Evolutionary conservation across 1,139 yeast species (phyloP).

Genomic region (Geotrichum citri-aurantii): DNA sequence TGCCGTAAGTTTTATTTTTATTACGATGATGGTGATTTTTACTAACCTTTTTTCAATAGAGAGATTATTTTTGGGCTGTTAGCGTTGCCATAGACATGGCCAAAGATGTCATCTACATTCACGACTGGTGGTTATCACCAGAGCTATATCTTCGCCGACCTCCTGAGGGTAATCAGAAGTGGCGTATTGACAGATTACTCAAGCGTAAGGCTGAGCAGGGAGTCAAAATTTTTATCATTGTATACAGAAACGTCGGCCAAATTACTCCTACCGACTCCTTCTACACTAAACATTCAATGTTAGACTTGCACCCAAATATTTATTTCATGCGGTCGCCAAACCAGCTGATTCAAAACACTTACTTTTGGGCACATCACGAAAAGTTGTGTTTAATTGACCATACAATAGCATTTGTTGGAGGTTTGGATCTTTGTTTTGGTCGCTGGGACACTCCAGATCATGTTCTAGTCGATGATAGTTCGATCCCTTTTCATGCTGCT

Average conservation of each 20-base stretch:
- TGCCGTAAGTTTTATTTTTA: slow-evolving; percentile 39
- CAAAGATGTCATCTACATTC: slow-evolving; percentile 85
- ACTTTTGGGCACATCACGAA: slow-evolving; percentile 99
- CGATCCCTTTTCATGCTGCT: slow-evolving; percentile 34
- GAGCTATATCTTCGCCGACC: slow-evolving; percentile 91
- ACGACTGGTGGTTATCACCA: slow-evolving; percentile 99
- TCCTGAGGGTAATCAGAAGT: slow-evolving; percentile 89
- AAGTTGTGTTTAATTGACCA: slow-evolving; percentile 83
- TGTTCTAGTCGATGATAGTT: slow-evolving; percentile 70
- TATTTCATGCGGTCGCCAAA: slow-evolving; percentile 93
- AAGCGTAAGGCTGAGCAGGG: slow-evolving; percentile 92
- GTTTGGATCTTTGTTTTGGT: slow-evolving; percentile 92
- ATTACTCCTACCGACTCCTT: slow-evolving; percentile 91
- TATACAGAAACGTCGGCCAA: slow-evolving; percentile 92
- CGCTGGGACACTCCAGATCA: slow-evolving; percentile 97
- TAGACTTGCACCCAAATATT: slow-evolving; percentile 79
- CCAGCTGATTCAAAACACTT: slow-evolving; percentile 86
- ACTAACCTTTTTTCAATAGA: slow-evolving; percentile 33
- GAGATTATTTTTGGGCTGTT: slow-evolving; percentile 92
- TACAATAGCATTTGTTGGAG: slow-evolving; percentile 87
- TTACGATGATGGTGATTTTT: not conserved
- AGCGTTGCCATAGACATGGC: slow-evolving; percentile 93
- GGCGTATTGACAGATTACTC: slow-evolving; percentile 83
- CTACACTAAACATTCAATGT: slow-evolving; percentile 88
- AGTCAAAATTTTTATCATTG: slow-evolving; percentile 84